These are phyloP conservation scores for Dalbergia cochinchinensis DNA, from an alignment of 306 rosid genomes.

Conservation along the genomic window DNA sequence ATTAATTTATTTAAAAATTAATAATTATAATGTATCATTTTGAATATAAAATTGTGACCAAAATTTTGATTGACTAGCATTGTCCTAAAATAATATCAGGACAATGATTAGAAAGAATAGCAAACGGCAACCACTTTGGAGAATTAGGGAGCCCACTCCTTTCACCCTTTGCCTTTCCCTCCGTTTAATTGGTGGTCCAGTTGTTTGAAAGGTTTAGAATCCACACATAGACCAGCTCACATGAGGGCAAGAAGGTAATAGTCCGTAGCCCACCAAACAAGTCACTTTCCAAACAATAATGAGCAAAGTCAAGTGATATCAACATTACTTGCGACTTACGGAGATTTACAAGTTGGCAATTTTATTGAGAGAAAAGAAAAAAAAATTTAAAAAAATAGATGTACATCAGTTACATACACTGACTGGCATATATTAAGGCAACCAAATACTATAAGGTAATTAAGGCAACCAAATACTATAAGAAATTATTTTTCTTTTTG, in stretches of 20 bases:
- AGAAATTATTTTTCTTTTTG: not conserved
- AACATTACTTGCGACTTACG: constrained; percentile 43
- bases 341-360: constrained; percentile 40
- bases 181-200: constrained; percentile 35
- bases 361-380: not conserved
- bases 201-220: constrained; percentile 40
- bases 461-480: not conserved
- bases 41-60: too few relatives aligned
- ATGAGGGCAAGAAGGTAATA: constrained; percentile 55
- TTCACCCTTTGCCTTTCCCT: not conserved
- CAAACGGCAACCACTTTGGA: not conserved
- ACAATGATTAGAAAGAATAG: constrained; percentile 33
- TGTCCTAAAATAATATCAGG: too few relatives aligned
- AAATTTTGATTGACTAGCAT: too few relatives aligned
- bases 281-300: constrained; percentile 43
- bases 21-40: too few relatives aligned
- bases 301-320: constrained; percentile 30
- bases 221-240: constrained; percentile 66
- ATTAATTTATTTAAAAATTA: too few relatives aligned
- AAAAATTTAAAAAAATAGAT: not conserved
- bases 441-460: too few relatives aligned
- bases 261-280: constrained; percentile 24
- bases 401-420: not conserved
- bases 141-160: constrained; percentile 20
- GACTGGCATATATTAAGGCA: not conserved